Evolutionary conservation across 169 alveolate species (phyloP), one percentile per base, ranked within the genome.

Genomic region (Neospora caninum): DNA sequence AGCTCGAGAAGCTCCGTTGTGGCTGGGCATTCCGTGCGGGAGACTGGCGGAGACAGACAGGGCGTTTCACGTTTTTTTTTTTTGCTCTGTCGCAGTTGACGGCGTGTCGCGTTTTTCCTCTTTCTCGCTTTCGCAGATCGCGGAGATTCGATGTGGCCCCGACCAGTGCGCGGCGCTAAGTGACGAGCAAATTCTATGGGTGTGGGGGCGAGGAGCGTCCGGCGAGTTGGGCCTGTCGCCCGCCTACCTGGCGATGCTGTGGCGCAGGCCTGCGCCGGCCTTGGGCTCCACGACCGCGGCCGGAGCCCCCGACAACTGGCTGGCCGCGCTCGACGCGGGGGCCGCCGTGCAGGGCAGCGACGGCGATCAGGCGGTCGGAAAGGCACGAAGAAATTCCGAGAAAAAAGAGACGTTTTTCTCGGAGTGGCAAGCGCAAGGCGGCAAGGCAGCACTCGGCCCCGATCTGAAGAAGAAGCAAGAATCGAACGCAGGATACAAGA

Each of bases 111-210:
- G 18, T 53, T 53, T 53, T 53, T 18, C 18, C 27, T 7, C 25
- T 64, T 22, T 22, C n/a, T 27, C 31, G 16, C 7, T 27, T 64
- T n/a, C 31, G 9, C 86, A 78, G 86, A 78, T 78, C 86, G 31
- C 86, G 22, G 86, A 78, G 29, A 78, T 78, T n/a, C 86, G 86
- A 10, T 78, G 86, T n/a, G 86, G 86, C 39, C 86, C 45, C 13
- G 86, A 13, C 9, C 49, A n/a, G 49, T 78, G 86, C 45, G 86
- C 86, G 42, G 86, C 86, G 2, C 45, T 78, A 43, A 78, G 86
- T n/a, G 86, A 78, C 39, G 39, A 38, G 31, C 86, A 78, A 43
- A 22, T 0, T n/a, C 86, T 78, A 10, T 78, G 86, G 86, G 86
- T 78, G 45, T 78, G 86, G 86, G 86, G 86, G 1, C 39, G 86